Percentiles rank a stretch among this genome's conserved stretches.
Evolutionary conservation across 805 yeast species (phyloP).

Genomic region (Kazachstania taianensis): DNA sequence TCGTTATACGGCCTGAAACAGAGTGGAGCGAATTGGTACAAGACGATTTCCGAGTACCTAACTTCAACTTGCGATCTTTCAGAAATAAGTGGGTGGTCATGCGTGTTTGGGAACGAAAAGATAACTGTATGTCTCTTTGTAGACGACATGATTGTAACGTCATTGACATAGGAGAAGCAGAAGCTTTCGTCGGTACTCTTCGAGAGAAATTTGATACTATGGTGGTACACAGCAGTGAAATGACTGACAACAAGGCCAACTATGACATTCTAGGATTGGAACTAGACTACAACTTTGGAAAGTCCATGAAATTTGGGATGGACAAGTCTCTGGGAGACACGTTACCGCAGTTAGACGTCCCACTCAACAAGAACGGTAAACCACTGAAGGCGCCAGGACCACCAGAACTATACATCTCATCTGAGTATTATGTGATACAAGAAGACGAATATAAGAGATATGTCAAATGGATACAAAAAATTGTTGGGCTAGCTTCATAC

Average conservation of each 20-base stretch:
- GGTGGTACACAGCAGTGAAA: conserved; percentile 6
- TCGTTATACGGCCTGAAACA: conserved; percentile 5
- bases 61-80: background rate
- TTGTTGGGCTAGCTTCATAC: conserved; percentile 7
- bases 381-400: background rate
- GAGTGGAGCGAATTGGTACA: conserved; percentile 5
- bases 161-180: conserved; percentile 1
- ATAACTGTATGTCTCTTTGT: conserved; percentile 7
- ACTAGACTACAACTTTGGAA: background rate
- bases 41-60: conserved; percentile 1
- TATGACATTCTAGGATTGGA: background rate
- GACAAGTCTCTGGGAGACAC: background rate
- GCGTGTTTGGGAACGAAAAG: conserved; percentile 4
- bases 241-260: background rate
- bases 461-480: conserved; percentile 6
- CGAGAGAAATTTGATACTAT: conserved; percentile 8
- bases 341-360: background rate
- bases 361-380: background rate
- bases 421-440: background rate
- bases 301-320: background rate
- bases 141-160: conserved; percentile 9
- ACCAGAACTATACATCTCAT: background rate
- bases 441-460: background rate
- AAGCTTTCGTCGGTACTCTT: background rate
- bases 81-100: conserved; percentile 8